Evolutionary conservation across 805 yeast genomes (phyloP).

Genomic region (Hyphopichia homilentoma): DNA sequence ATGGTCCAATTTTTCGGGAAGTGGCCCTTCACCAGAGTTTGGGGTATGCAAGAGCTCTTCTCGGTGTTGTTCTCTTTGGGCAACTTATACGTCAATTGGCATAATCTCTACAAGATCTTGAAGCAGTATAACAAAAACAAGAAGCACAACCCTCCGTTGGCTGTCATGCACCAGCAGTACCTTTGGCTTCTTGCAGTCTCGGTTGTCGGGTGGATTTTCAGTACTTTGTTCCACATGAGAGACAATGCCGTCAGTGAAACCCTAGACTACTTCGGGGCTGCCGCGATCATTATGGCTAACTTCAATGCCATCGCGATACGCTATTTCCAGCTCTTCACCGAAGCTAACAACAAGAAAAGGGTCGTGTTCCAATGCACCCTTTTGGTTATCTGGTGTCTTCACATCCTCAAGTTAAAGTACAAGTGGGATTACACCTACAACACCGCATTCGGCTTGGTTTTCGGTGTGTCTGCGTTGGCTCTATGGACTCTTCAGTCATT

Average conservation of each 20-base stretch:
- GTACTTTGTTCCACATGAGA: constrained; percentile 35
- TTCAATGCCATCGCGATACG: constrained; percentile 32
- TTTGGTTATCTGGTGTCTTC: constrained; percentile 17
- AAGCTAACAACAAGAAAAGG: constrained; percentile 6
- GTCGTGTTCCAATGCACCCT: constrained; percentile 16
- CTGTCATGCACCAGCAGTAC: constrained; percentile 28
- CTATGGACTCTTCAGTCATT: constrained; percentile 35
- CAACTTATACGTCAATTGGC: constrained; percentile 32
- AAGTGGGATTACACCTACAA: constrained; percentile 41
- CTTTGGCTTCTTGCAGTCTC: constrained; percentile 22
- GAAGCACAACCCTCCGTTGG: constrained; percentile 9
- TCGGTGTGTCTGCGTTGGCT: constrained; percentile 26
- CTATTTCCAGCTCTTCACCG: constrained; percentile 23
- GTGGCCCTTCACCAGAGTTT: constrained; percentile 39
- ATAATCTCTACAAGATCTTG: constrained; percentile 22
- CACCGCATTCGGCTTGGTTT: constrained; percentile 23
- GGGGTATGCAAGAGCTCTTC: constrained; percentile 35
- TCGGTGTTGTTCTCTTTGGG: constrained; percentile 33
- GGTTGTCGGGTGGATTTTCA: constrained; percentile 35
- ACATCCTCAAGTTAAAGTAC: constrained; percentile 21
- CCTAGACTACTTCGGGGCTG: constrained; percentile 41
- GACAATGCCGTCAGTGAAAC: constrained; percentile 37
- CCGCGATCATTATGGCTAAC: constrained; percentile 31
- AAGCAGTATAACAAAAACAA: constrained; percentile 20
- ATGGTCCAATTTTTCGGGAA: constrained; percentile 42